phyloP scores from a whole-genome alignment of 306 rosid species.

The Glycine soja region DNA sequence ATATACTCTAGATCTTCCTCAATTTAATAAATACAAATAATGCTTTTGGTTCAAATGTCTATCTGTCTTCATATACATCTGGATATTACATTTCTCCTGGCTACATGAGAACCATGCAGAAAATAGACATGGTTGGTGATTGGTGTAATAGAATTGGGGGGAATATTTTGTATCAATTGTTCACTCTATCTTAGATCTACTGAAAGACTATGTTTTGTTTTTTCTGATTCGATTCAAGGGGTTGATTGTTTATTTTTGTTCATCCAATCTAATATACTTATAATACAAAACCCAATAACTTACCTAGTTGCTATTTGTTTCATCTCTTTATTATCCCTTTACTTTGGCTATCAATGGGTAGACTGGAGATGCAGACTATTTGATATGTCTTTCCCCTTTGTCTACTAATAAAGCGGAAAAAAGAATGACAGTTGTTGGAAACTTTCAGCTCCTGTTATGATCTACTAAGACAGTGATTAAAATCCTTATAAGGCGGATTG shows the following conservation, averaged over 20 bases:
- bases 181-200: not conserved
- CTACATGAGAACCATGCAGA: not conserved
- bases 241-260: conserved; percentile 22
- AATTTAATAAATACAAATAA: not conserved
- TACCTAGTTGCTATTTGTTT: too few relatives aligned
- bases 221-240: not conserved
- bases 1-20: not conserved
- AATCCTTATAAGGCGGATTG: too few relatives aligned
- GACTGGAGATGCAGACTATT: too few relatives aligned
- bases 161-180: conserved; percentile 7
- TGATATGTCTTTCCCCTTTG: too few relatives aligned
- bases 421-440: too few relatives aligned
- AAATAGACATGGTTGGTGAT: not conserved
- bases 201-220: conserved; percentile 16
- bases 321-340: too few relatives aligned
- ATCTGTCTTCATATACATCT: conserved; percentile 9
- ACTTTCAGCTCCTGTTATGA: too few relatives aligned
- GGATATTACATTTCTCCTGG: conserved; percentile 12
- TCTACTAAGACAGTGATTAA: too few relatives aligned
- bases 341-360: too few relatives aligned
- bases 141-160: conserved; percentile 2
- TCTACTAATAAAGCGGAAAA: too few relatives aligned
- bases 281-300: too few relatives aligned
- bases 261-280: too few relatives aligned
- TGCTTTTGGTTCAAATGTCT: conserved; percentile 30